These are phyloP conservation scores for Dioscorea alata DNA, from an alignment of 106 monocot species.

Conservation along the genomic window DNA sequence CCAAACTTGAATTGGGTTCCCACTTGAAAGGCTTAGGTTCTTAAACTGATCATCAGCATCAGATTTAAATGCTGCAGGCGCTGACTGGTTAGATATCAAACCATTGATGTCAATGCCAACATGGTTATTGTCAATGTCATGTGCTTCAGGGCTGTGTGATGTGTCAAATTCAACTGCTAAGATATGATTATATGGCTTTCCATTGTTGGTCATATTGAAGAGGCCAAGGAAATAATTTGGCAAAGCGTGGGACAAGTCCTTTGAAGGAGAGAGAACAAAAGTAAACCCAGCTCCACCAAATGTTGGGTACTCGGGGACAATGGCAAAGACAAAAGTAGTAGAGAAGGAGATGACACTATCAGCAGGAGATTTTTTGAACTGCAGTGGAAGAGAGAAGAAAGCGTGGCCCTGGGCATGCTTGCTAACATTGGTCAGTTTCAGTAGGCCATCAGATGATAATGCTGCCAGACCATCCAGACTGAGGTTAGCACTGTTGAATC, in stretches of 20 bases:
- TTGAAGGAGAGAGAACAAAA: slow-evolving; percentile 1
- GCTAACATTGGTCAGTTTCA: not conserved
- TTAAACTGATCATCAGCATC: not conserved
- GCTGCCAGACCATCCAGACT: slow-evolving; percentile 1
- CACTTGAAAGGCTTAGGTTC: not conserved
- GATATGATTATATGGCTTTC: slow-evolving; percentile 4
- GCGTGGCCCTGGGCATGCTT: not conserved
- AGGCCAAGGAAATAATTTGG: not conserved
- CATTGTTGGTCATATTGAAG: slow-evolving; percentile 3
- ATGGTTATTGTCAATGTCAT: slow-evolving; percentile 1
- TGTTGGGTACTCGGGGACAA: not conserved
- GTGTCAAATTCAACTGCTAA: slow-evolving; percentile 6
- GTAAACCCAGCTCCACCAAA: not conserved
- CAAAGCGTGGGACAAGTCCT: not conserved
- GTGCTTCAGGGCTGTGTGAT: not conserved
- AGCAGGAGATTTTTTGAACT: not conserved
- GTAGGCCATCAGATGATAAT: not conserved
- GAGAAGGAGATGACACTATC: not conserved
- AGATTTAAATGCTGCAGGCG: not conserved
- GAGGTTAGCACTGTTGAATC: not conserved
- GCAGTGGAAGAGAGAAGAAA: not conserved
- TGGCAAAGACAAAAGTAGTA: slow-evolving; percentile 2
- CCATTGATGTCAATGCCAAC: slow-evolving; percentile 1
- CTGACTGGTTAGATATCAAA: not conserved
- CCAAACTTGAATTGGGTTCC: not conserved